A percentile compares a stretch with the other conserved stretches of the same genome.
Conservation (phyloP, 176 grass and related monocot genomes). For the Aegilops tauschii region DNA sequence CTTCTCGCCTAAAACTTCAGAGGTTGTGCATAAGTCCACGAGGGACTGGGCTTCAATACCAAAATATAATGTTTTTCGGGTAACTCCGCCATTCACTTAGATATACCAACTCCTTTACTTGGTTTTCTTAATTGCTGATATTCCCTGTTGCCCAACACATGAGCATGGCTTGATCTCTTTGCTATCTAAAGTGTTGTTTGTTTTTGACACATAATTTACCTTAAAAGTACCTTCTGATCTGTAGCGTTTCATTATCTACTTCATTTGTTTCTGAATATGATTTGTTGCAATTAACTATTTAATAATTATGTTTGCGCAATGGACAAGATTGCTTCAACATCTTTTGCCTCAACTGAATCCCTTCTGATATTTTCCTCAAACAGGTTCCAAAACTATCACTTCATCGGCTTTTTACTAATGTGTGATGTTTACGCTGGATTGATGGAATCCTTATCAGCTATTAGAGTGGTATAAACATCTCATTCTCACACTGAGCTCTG, state of each 20-base stretch:
- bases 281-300: not conserved
- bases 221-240: not conserved
- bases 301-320: not conserved
- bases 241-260: not conserved
- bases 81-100: not conserved
- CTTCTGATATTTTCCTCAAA: conserved; percentile 14
- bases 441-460: conserved; percentile 92
- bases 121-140: not conserved
- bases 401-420: conserved; percentile 89
- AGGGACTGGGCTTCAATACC: not conserved
- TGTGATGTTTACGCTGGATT: conserved; percentile 78
- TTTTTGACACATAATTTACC: not conserved
- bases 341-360: not conserved
- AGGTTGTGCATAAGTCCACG: not conserved
- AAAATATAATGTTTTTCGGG: not conserved
- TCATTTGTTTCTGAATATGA: not conserved
- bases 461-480: conserved; percentile 80
- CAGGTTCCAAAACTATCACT: conserved; percentile 93
- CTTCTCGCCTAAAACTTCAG: not conserved
- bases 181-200: not conserved
- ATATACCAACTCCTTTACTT: not conserved
- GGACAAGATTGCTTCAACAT: not conserved
- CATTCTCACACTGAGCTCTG: not conserved
- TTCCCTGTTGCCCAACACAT: not conserved
- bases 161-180: not conserved